Conservation (phyloP, 768 basidiomycete genomes). For the Boletus rufocinnamomeus region DNA sequence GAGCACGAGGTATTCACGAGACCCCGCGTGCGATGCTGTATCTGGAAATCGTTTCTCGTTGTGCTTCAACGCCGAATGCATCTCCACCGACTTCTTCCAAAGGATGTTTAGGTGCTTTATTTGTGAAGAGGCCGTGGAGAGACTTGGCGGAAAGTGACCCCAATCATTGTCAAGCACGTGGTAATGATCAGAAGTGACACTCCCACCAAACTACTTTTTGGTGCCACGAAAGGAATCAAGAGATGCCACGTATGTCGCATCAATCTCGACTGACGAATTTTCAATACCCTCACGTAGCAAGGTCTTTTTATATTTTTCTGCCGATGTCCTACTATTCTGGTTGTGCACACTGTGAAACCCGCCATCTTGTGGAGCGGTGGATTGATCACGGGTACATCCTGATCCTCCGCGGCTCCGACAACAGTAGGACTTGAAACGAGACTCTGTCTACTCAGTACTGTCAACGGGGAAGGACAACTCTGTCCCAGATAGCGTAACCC, state of each 20-base stretch:
- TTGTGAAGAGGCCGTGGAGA: constrained; percentile 28
- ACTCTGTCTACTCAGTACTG: not conserved
- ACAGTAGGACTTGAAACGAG: not conserved
- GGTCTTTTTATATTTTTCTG: too few species aligned
- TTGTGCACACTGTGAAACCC: not conserved
- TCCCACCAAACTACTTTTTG: not conserved
- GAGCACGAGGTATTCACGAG: constrained; percentile 51
- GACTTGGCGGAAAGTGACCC: constrained; percentile 41
- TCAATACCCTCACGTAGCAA: not conserved
- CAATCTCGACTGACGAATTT: not conserved
- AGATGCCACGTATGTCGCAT: not conserved
- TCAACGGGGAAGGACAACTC: not conserved
- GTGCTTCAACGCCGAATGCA: constrained; percentile 37
- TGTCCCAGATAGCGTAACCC: not conserved
- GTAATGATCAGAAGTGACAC: not conserved
- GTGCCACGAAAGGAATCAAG: too few species aligned
- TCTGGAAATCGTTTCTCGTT: constrained; percentile 56
- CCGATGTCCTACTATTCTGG: not conserved
- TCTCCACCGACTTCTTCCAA: not conserved
- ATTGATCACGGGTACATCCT: not conserved
- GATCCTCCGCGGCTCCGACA: not conserved
- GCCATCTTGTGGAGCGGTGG: too few species aligned
- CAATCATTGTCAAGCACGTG: not conserved
- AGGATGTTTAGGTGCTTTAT: not conserved
- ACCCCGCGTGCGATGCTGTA: constrained; percentile 84